A percentile compares a stretch with the other conserved stretches of the same genome.
phyloP scores from a whole-genome alignment of 768 basidiomycete species.

The Heimioporus sp. region DNA sequence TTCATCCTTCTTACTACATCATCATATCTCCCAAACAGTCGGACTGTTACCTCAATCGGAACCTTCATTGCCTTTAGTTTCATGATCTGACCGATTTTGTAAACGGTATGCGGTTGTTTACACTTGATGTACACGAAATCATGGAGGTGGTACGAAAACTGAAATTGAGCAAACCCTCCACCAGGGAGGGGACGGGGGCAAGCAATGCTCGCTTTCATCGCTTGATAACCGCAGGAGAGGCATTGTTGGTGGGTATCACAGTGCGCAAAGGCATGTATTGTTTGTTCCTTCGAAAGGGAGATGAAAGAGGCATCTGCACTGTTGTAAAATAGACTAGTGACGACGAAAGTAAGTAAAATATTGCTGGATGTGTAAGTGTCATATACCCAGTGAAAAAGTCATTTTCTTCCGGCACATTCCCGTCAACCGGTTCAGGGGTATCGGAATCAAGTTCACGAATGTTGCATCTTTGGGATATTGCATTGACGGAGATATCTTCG shows the following conservation, averaged over 20 bases:
- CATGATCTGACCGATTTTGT: slow-evolving; percentile 58
- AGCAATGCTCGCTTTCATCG: slow-evolving; percentile 22
- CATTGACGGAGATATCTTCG: slow-evolving; percentile 50
- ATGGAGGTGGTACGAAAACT: slow-evolving; percentile 49
- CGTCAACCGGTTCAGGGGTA: slow-evolving; percentile 49
- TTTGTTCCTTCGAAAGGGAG: slow-evolving; percentile 39
- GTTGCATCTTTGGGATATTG: slow-evolving; percentile 59
- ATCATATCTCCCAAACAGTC: slow-evolving; percentile 46
- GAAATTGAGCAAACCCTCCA: slow-evolving; percentile 40
- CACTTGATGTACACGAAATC: slow-evolving; percentile 63
- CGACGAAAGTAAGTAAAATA: neutral
- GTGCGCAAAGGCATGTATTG: slow-evolving; percentile 27
- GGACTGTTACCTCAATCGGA: slow-evolving; percentile 36
- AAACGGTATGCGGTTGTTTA: slow-evolving; percentile 23
- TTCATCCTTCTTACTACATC: slow-evolving; percentile 30
- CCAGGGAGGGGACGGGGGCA: slow-evolving; percentile 26
- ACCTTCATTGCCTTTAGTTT: slow-evolving; percentile 30
- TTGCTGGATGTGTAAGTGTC: neutral
- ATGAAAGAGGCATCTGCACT: slow-evolving; percentile 45
- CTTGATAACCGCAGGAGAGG: slow-evolving; percentile 44
- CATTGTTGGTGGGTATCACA: slow-evolving; percentile 41
- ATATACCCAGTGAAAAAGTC: slow-evolving; percentile 58
- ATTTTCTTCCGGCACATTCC: slow-evolving; percentile 35
- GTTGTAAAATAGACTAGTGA: slow-evolving; percentile 50
- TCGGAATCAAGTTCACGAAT: slow-evolving; percentile 40